phyloP scores from a whole-genome alignment of 495 filamentous ascomycete species.

The Hypoxylon cercidicola region DNA sequence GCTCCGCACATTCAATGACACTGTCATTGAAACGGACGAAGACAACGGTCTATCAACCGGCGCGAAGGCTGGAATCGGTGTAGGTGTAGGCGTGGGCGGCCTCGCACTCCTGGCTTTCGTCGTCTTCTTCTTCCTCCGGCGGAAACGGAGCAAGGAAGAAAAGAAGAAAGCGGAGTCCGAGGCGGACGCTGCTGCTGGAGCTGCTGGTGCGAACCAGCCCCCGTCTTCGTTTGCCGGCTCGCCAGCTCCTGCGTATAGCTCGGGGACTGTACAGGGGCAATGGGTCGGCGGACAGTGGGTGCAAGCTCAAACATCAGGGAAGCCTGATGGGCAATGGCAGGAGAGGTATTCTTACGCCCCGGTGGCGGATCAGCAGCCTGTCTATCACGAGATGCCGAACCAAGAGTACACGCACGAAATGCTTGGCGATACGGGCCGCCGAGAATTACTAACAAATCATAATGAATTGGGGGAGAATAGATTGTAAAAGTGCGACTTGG shows the following conservation, averaged over 20 bases:
- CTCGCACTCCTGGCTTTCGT: constrained; percentile 40
- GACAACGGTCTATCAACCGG: constrained; percentile 44
- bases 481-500: too few relatives aligned
- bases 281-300: constrained; percentile 10
- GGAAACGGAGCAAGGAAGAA: constrained; percentile 30
- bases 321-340: constrained; percentile 4
- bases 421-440: constrained; percentile 3
- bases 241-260: constrained; percentile 6
- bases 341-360: constrained; percentile 1
- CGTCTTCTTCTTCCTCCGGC: constrained; percentile 37
- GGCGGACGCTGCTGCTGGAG: constrained; percentile 6
- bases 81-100: constrained; percentile 47
- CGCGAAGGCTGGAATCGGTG: constrained; percentile 52
- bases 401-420: constrained; percentile 48
- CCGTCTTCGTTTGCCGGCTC: neutral
- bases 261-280: neutral
- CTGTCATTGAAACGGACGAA: neutral
- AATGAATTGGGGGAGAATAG: neutral
- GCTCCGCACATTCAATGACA: neutral
- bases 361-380: constrained; percentile 23
- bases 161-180: constrained; percentile 22
- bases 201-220: neutral
- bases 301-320: neutral
- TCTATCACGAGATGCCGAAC: constrained; percentile 45
- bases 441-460: neutral